Base-by-base conservation (phyloP, 305 asterid species). In the Solanum hybrid region DNA sequence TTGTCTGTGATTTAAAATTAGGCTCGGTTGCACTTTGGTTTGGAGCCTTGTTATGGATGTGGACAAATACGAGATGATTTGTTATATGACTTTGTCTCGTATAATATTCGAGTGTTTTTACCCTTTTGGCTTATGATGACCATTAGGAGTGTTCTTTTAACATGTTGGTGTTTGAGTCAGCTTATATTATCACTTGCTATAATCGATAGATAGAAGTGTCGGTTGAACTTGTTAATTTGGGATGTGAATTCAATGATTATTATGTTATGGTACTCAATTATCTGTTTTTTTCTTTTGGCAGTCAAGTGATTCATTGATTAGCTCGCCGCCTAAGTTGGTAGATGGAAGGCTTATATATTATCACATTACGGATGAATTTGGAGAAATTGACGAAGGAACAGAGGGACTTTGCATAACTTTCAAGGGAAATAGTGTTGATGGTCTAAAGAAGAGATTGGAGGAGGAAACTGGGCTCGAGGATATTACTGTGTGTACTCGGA, bases 351-450 rank as follows among this genome's bases (percentile, higher is more conserved):
- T 31, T 76, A 89, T 90, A 12, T 89, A 78, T 38, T 90, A 86
- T 51, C 86, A 78, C 17, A 42, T 90, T 13, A 88, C 76, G 13
- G 88, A 89, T 86, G 92, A 90, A 71, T 78, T 37, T 69, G 92
- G 92, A 38, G 86, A 79, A 45, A 37, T 78, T 38, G 91, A 86
- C 1, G 91, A 89, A 1, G 91, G 73, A 17, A 11, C 69, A 2
- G 92, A 77, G 42, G 92, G 85, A 81, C 73, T 45, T 32, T 81
- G 86, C 66, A 86, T 89, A 66, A 36, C 80, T 34, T 90, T 90
- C 35, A 90, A 90, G 51, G 92, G 92, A 34, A 90, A 90, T 80
- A 89, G 45, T 31, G 81, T 90, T 86, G 42, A 35, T 82, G 92
- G 79, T 56, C 85, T 89, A 86, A 89, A 35, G 3, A 78, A 86